A percentile compares a stretch with the other conserved stretches of the same genome.
Evolutionary conservation across 306 rosid species (phyloP).

Genomic region (Sesbania bispinosa): DNA sequence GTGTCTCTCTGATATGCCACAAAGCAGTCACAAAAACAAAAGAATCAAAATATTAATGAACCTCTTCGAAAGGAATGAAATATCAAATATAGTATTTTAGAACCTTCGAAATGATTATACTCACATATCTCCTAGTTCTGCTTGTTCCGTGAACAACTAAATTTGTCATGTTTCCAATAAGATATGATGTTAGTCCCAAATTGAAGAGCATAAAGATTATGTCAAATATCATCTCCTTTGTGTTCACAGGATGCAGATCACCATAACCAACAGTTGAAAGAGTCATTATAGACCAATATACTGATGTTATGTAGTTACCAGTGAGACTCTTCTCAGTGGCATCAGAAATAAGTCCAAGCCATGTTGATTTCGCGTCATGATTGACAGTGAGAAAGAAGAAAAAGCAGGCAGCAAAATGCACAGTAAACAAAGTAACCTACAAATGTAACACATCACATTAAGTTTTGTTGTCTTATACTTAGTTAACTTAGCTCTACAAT

Average conservation of each 20-base stretch:
- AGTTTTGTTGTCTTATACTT: no score
- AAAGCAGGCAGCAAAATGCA: slow-evolving; percentile 64
- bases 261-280: slow-evolving; percentile 71
- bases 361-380: slow-evolving; percentile 30
- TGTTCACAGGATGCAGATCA: slow-evolving; percentile 72
- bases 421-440: slow-evolving; percentile 67
- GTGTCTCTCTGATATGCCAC: slow-evolving; percentile 62
- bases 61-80: not conserved
- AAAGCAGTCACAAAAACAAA: slow-evolving; percentile 3
- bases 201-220: slow-evolving; percentile 50
- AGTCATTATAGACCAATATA: slow-evolving; percentile 80
- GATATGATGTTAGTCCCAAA: slow-evolving; percentile 58
- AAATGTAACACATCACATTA: slow-evolving; percentile 25
- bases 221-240: slow-evolving; percentile 49
- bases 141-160: slow-evolving; percentile 71
- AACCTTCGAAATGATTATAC: slow-evolving; percentile 21
- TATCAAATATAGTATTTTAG: not conserved
- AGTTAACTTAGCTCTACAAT: not conserved
- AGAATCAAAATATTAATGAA: not conserved
- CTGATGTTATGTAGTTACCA: slow-evolving; percentile 44
- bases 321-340: not conserved
- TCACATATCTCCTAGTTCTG: slow-evolving; percentile 70
- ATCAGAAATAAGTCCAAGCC: slow-evolving; percentile 39
- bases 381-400: slow-evolving; percentile 44
- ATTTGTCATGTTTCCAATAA: slow-evolving; percentile 88